These are phyloP conservation scores for Candida loeiensis DNA, from an alignment of 805 yeast species.

Conservation along the genomic window DNA sequence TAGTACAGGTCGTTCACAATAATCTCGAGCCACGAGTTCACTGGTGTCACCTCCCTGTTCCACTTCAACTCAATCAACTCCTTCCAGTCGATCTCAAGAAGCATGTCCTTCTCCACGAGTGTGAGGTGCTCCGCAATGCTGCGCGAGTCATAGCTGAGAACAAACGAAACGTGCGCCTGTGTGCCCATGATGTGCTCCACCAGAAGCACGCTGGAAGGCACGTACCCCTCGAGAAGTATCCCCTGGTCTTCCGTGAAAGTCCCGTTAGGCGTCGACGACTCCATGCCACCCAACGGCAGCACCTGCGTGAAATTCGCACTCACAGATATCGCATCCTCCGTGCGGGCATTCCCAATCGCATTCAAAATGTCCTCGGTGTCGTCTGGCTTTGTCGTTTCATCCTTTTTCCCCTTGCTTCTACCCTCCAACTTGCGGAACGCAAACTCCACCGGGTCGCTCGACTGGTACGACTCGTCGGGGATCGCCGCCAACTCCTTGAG, in stretches of 20 bases:
- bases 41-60: slow-evolving; percentile 62
- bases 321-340: slow-evolving; percentile 32
- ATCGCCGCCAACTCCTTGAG: slow-evolving; percentile 68
- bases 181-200: slow-evolving; percentile 41
- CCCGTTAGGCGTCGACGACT: slow-evolving; percentile 10
- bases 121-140: slow-evolving; percentile 80
- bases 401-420: slow-evolving; percentile 14
- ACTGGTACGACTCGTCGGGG: slow-evolving; percentile 68
- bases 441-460: slow-evolving; percentile 66
- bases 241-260: slow-evolving; percentile 23
- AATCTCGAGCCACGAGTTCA: slow-evolving; percentile 79
- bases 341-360: slow-evolving; percentile 38
- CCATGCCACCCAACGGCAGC: background rate
- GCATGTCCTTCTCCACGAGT: slow-evolving; percentile 76
- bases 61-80: slow-evolving; percentile 76
- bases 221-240: slow-evolving; percentile 34
- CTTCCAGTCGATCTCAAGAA: slow-evolving; percentile 87
- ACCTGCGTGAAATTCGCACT: slow-evolving; percentile 9
- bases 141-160: slow-evolving; percentile 65
- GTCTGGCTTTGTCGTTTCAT: slow-evolving; percentile 10
- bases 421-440: slow-evolving; percentile 84
- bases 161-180: slow-evolving; percentile 73
- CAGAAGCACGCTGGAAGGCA: slow-evolving; percentile 27
- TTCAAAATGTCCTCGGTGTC: slow-evolving; percentile 35
- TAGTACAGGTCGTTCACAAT: slow-evolving; percentile 52